phyloP scores from a whole-genome alignment of 2,329 filamentous ascomycete genomes.

The Aspergillus cejpii region DNA sequence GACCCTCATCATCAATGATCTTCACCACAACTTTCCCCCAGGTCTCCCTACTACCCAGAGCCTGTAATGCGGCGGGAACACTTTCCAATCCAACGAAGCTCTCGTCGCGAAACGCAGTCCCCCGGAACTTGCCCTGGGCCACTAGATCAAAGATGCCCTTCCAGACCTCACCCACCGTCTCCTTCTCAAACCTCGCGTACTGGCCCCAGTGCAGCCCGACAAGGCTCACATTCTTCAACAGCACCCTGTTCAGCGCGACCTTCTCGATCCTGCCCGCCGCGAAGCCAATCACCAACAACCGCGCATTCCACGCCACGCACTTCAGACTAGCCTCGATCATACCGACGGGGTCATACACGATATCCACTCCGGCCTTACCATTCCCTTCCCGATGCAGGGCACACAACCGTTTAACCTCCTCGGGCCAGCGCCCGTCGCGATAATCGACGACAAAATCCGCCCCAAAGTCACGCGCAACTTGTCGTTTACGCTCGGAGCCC shows the following conservation, averaged over 20 bases:
- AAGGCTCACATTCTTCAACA: conserved; percentile 87
- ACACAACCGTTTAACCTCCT: conserved; percentile 64
- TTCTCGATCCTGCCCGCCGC: conserved; percentile 83
- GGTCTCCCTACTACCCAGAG: conserved; percentile 71
- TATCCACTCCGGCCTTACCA: conserved; percentile 65
- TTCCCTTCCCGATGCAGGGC: conserved; percentile 54
- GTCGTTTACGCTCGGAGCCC: conserved; percentile 69
- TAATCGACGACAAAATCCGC: conserved; percentile 83
- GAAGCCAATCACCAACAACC: conserved; percentile 82
- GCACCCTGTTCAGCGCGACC: conserved; percentile 82
- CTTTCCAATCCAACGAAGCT: conserved; percentile 76
- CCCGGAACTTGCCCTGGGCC: conserved; percentile 66
- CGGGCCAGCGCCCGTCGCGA: conserved; percentile 59
- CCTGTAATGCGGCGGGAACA: conserved; percentile 67
- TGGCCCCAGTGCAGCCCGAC: conserved; percentile 90
- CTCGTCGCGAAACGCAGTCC: conserved; percentile 75
- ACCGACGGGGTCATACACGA: conserved; percentile 92
- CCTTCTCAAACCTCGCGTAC: conserved; percentile 66
- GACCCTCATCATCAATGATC: conserved; percentile 64
- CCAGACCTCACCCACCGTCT: conserved; percentile 69
- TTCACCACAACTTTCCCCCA: conserved; percentile 97
- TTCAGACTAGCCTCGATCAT: conserved; percentile 82
- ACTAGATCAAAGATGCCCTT: conserved; percentile 73
- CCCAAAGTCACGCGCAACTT: conserved; percentile 71
- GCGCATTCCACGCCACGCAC: conserved; percentile 88